Percentiles rank a stretch among this genome's conserved stretches.
phyloP scores from a whole-genome alignment of 345 rosid genomes.

The Tarenaya hassleriana region DNA sequence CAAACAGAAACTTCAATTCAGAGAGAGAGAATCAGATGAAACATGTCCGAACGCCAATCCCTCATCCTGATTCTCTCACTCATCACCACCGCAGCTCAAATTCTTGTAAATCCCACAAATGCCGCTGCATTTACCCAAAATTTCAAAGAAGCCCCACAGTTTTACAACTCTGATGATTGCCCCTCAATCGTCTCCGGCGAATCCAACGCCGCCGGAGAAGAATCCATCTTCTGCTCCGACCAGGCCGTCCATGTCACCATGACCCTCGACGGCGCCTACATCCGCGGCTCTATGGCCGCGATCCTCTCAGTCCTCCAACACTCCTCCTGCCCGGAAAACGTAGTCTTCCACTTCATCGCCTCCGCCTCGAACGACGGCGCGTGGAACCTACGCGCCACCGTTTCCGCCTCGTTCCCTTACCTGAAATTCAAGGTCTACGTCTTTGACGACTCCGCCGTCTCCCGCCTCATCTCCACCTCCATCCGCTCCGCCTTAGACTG shows the following conservation, averaged over 20 bases:
- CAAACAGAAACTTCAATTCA: constrained; percentile 13
- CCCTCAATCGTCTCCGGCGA: constrained; percentile 32
- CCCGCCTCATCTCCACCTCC: constrained; percentile 75
- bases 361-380: constrained; percentile 39
- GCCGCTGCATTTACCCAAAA: constrained; percentile 29
- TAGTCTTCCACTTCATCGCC: constrained; percentile 77
- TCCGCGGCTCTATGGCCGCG: constrained; percentile 95
- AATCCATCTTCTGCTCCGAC: constrained; percentile 49
- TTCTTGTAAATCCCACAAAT: constrained; percentile 19
- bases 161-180: constrained; percentile 79
- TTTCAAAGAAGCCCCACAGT: constrained; percentile 90
- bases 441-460: constrained; percentile 55
- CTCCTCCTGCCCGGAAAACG: constrained; percentile 82
- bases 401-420: constrained; percentile 80
- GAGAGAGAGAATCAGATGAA: neutral
- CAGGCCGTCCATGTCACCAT: constrained; percentile 82
- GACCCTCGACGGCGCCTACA: constrained; percentile 78
- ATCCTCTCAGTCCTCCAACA: constrained; percentile 82
- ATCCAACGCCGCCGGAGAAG: constrained; percentile 23
- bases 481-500: constrained; percentile 88
- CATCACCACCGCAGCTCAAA: neutral
- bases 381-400: constrained; percentile 44
- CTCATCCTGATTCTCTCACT: constrained; percentile 16
- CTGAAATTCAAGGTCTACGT: constrained; percentile 58
- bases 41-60: constrained; percentile 25